Percentiles rank a stretch among this genome's conserved stretches.
phyloP scores from a whole-genome alignment of 2,329 filamentous ascomycete species.

The Alternaria gaisen region DNA sequence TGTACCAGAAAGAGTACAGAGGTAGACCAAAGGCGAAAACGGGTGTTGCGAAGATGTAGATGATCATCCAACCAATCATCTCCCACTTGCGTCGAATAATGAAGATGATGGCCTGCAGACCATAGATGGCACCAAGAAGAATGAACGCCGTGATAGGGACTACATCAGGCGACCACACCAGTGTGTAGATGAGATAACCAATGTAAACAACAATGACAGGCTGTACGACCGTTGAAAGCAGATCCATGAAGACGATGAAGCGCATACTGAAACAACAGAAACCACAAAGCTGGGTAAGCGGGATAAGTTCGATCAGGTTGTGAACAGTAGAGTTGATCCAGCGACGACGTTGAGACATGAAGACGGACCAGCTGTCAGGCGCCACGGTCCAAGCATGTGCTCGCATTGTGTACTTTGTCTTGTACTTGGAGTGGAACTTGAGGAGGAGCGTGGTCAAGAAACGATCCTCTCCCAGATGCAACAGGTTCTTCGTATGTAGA shows the following conservation, averaged over 20 bases:
- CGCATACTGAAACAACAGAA: slow-evolving; percentile 99
- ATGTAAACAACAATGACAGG: slow-evolving; percentile 92
- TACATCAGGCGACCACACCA: slow-evolving; percentile 68
- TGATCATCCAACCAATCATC: slow-evolving; percentile 99
- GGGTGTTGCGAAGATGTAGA: slow-evolving; percentile 90
- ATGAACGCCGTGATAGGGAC: slow-evolving; percentile 89
- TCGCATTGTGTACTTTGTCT: slow-evolving; percentile 95
- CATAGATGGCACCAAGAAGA: slow-evolving; percentile 93
- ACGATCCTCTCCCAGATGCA: slow-evolving; percentile 97
- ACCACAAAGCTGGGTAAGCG: slow-evolving; percentile 91
- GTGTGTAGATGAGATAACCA: slow-evolving; percentile 82
- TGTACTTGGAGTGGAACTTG: slow-evolving; percentile 92
- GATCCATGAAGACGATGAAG: slow-evolving; percentile 93
- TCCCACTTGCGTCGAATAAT: slow-evolving; percentile 97
- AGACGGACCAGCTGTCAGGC: slow-evolving; percentile 91
- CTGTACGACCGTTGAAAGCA: slow-evolving; percentile 90
- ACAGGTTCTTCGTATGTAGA: slow-evolving; percentile 96
- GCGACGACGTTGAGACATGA: slow-evolving; percentile 96
- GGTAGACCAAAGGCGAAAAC: slow-evolving; percentile 91
- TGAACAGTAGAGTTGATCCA: slow-evolving; percentile 99
- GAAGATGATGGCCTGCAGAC: slow-evolving; percentile 96
- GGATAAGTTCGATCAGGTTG: slow-evolving; percentile 95
- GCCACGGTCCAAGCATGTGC: slow-evolving; percentile 98
- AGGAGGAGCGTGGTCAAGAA: slow-evolving; percentile 94
- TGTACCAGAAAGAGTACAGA: slow-evolving; percentile 97